These are phyloP conservation scores for Allium fistulosum DNA, from an alignment of 106 monocot genomes.

Conservation along the genomic window DNA sequence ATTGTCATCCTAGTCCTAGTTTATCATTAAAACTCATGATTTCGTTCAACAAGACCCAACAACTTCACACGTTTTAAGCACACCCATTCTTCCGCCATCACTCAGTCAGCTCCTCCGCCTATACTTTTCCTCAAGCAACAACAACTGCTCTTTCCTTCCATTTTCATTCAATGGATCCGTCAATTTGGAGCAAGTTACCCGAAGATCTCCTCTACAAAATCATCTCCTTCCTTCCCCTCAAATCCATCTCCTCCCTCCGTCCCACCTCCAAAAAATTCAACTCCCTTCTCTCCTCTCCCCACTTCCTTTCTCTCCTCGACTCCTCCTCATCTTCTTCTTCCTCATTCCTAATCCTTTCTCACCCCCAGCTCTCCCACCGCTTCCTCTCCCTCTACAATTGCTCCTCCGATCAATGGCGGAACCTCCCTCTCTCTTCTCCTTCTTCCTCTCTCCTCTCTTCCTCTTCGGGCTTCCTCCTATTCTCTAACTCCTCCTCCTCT, in stretches of 20 bases:
- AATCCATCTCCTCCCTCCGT: conserved; percentile 13
- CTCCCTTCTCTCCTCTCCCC: conserved; percentile 12
- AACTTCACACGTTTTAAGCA: neutral
- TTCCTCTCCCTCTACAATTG: conserved; percentile 22
- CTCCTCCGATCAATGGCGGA: conserved; percentile 22
- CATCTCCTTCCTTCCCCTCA: conserved; percentile 25
- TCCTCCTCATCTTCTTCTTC: neutral
- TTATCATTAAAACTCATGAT: neutral
- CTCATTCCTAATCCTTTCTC: conserved; percentile 34
- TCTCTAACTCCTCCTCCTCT: conserved; percentile 7
- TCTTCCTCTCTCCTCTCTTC: conserved; percentile 13
- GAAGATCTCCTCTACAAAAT: conserved; percentile 26
- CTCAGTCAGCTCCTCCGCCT: no score
- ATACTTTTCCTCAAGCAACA: no score
- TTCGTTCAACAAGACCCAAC: neutral
- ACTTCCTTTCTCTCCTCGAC: conserved; percentile 20
- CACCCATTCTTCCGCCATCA: neutral
- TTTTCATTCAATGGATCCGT: conserved; percentile 13
- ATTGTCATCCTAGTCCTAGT: no score
- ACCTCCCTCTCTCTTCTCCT: conserved; percentile 2
- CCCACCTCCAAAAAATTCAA: conserved; percentile 21
- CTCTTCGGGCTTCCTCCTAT: conserved; percentile 2
- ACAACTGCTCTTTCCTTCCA: no score
- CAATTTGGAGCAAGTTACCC: conserved; percentile 21
- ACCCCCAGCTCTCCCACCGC: conserved; percentile 30